These are phyloP conservation scores for Penicillium italicum DNA, from an alignment of 2,329 filamentous ascomycete genomes.

Conservation along the genomic window DNA sequence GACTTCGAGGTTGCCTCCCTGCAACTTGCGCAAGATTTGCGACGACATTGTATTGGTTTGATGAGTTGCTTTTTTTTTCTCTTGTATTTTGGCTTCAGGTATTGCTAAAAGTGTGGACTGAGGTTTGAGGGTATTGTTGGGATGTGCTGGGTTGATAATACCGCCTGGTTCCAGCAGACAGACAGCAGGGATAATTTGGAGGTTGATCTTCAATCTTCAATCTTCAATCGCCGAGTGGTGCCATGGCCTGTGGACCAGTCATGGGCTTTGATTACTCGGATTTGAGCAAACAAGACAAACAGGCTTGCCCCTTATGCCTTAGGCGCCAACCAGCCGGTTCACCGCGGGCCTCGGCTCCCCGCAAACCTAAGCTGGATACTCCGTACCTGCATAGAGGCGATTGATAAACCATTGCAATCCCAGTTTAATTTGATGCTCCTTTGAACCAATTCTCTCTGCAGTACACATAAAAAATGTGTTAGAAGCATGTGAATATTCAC, in stretches of 20 bases:
- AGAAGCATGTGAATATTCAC: too few species aligned
- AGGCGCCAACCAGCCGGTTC: not conserved
- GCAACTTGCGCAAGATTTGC: constrained; percentile 55
- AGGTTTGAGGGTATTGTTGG: not conserved
- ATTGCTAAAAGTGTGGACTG: not conserved
- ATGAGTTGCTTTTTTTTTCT: constrained; percentile 3
- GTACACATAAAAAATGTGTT: constrained; percentile 20
- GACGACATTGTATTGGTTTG: constrained; percentile 36
- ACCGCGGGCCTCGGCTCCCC: not conserved
- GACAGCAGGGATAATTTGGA: not conserved
- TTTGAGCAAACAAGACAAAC: constrained; percentile 21
- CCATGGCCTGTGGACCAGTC: constrained; percentile 7
- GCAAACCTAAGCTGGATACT: not conserved
- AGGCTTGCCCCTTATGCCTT: rapidly evolving
- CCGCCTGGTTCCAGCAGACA: not conserved
- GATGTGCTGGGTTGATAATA: not conserved
- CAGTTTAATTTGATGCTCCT: not conserved
- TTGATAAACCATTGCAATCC: not conserved
- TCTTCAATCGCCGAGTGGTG: constrained; percentile 4
- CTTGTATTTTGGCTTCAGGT: not conserved
- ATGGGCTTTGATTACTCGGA: constrained; percentile 13
- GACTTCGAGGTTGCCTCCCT: constrained; percentile 85
- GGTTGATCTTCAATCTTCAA: constrained; percentile 1
- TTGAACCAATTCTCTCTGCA: not conserved
- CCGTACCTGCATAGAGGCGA: not conserved